A percentile compares a stretch with the other conserved stretches of the same genome.
Evolutionary conservation across 345 rosid genomes (phyloP).

Genomic region (Arabis hirsuta): DNA sequence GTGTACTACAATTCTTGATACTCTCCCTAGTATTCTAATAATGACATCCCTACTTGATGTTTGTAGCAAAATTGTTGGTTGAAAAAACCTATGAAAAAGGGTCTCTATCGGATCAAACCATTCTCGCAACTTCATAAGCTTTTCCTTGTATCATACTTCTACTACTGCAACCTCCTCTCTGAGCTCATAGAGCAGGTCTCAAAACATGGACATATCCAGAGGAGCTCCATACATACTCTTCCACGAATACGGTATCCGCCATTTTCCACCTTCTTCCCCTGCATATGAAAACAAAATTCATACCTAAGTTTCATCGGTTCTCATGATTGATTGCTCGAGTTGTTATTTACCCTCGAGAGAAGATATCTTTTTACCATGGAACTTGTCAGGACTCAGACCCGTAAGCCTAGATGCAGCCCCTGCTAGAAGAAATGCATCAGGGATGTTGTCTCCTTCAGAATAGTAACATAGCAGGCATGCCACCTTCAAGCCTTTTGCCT

Average conservation of each 20-base stretch:
- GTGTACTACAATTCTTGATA: too few species aligned
- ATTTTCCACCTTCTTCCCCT: conserved; percentile 61
- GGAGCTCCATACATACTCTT: conserved; percentile 84
- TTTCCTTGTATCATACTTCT: not conserved
- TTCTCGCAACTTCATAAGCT: conserved; percentile 12
- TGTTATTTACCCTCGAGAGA: conserved; percentile 2
- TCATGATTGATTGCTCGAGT: not conserved
- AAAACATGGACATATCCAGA: conserved; percentile 82
- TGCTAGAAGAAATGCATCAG: conserved; percentile 78
- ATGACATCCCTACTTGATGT: too few species aligned
- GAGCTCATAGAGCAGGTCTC: conserved; percentile 37
- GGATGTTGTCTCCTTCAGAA: conserved; percentile 92
- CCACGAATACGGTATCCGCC: conserved; percentile 85
- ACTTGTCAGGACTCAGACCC: conserved; percentile 48
- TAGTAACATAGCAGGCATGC: conserved; percentile 90
- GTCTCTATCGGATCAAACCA: conserved; percentile 12
- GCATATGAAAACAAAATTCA: conserved; percentile 38
- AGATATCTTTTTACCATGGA: conserved; percentile 51
- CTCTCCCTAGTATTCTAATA: too few species aligned
- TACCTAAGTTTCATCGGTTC: not conserved
- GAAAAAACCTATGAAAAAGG: too few species aligned
- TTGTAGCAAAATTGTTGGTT: too few species aligned
- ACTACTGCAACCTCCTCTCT: not conserved
- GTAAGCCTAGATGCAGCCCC: conserved; percentile 67
- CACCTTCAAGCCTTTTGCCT: conserved; percentile 85